Base-by-base conservation (phyloP, 2,329 filamentous ascomycete species). In the Xylariomycetidae sp. region DNA sequence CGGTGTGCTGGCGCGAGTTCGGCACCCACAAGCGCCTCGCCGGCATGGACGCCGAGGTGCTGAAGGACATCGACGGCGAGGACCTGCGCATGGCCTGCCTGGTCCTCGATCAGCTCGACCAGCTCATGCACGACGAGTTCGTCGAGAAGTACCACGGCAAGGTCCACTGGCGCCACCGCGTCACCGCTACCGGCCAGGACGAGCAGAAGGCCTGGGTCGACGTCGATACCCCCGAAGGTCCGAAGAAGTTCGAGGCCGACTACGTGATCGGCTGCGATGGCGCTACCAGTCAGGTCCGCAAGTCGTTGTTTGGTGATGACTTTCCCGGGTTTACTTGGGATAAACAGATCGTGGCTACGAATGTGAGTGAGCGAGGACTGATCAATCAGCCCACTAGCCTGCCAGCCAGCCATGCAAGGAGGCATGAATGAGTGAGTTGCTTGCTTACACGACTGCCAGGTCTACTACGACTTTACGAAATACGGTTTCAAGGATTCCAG, bases 281-380 rank as follows among this genome's bases (percentile, higher is more conserved):
- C 1, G 70, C 67, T 1, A 66, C 62, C 19, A 70, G 67, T 34
- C 50, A 50, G 25, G 63, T 76, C 5, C 54, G 73, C 19, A 64
- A 60, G 40, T 60, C 59, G 1, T 43, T 76, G 5, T 76, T 76
- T 48, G 71, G 71, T 3, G 55, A 63, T n/a, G 64, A 70, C 19
- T 80, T 71, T 40, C 74, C 74, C 0, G 76, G 75, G 0, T 71
- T 72, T 43, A 81, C 76, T 0, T 71, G 74, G 63, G 66, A 76
- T 33, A 63, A 64, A 37, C 73, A 77, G 48, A 76, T 81, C 37
- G 65, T 80, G 12, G 75, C 76, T 27, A 79, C 75, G 5, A 79
- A 81, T 58, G 73, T 74, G 46, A 50, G 64, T 34, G 13, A 3
- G n/a, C n/a, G n/a, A n/a, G n/a, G n/a, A n/a, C n/a, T n/a, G n/a